Conservation (phyloP, 176 grass and related monocot species). For the Canna indica region DNA sequence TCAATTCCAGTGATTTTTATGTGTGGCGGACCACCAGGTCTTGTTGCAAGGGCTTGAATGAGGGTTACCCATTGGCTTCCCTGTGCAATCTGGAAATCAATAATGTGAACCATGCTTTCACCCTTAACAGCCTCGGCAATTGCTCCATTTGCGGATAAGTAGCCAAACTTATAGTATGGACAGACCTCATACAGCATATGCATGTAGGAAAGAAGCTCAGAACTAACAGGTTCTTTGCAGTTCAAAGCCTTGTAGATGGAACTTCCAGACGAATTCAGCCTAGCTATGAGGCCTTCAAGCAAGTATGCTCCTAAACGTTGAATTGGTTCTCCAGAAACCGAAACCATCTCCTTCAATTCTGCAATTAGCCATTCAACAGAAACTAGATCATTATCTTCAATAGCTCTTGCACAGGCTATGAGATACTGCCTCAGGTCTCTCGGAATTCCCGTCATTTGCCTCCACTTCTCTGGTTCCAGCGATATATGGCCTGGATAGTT, state of each 20-base stretch:
- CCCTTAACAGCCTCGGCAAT: slow-evolving; percentile 14
- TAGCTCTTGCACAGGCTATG: slow-evolving; percentile 8
- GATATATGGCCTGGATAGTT: too few species aligned
- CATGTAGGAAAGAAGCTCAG: slow-evolving; percentile 20
- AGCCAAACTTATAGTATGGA: slow-evolving; percentile 19
- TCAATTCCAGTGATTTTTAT: slow-evolving; percentile 13
- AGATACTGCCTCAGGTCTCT: slow-evolving; percentile 10
- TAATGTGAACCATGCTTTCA: slow-evolving; percentile 16
- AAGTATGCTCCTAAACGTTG: slow-evolving; percentile 16
- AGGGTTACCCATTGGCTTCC: slow-evolving; percentile 20
- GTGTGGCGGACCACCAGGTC: slow-evolving; percentile 4
- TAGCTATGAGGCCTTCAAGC: slow-evolving; percentile 16
- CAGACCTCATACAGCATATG: slow-evolving; percentile 19
- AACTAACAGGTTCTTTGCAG: slow-evolving; percentile 10
- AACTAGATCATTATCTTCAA: not conserved
- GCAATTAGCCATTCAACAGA: slow-evolving; percentile 6
- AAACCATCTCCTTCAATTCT: slow-evolving; percentile 17
- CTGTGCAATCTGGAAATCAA: slow-evolving; percentile 20
- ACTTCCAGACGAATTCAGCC: slow-evolving; percentile 11
- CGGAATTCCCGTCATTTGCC: not conserved
- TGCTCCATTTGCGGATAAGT: slow-evolving; percentile 19
- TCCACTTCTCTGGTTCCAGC: not conserved
- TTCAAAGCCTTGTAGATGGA: slow-evolving; percentile 19
- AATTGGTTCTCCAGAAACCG: slow-evolving; percentile 11
- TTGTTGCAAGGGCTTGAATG: slow-evolving; percentile 10